Percentiles rank a stretch among this genome's conserved stretches.
These are phyloP conservation scores for Sugiyamaella marilandica DNA, from an alignment of 805 yeast genomes.

Conservation along the genomic window DNA sequence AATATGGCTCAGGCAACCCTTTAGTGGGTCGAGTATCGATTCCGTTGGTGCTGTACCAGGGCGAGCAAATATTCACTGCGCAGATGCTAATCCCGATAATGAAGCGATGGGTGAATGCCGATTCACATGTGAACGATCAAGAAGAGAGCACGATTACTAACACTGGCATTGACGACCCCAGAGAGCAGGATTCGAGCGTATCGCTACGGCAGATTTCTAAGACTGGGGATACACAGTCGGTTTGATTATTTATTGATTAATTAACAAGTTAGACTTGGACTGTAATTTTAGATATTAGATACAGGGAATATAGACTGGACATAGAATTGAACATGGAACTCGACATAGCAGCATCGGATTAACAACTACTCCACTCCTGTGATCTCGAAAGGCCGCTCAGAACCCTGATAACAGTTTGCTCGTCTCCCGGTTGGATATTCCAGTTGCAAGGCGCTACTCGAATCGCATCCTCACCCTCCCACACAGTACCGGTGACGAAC, in stretches of 20 bases:
- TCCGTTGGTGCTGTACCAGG: constrained; percentile 80
- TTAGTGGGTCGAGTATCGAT: constrained; percentile 60
- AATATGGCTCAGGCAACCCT: constrained; percentile 60
- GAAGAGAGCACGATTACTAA: neutral
- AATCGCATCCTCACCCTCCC: constrained; percentile 22
- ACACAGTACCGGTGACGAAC: constrained; percentile 20
- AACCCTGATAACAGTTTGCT: constrained; percentile 5
- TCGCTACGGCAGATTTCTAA: neutral
- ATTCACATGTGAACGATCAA: constrained; percentile 7
- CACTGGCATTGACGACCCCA: neutral
- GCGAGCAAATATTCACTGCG: constrained; percentile 81
- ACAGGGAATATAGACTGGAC: neutral
- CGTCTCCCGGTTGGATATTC: constrained; percentile 14
- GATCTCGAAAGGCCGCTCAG: constrained; percentile 16
- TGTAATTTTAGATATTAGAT: too few species aligned
- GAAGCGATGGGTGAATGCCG: constrained; percentile 57
- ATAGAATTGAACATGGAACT: neutral
- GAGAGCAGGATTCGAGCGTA: neutral
- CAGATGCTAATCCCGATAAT: constrained; percentile 62
- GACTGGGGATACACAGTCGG: neutral
- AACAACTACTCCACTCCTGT: too few species aligned
- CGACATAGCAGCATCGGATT: too few species aligned
- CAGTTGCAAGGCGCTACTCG: constrained; percentile 25
- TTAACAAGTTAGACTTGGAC: too few species aligned
- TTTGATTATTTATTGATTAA: neutral